These are phyloP conservation scores for Ricinus communis DNA, from an alignment of 345 rosid genomes.

Conservation along the genomic window DNA sequence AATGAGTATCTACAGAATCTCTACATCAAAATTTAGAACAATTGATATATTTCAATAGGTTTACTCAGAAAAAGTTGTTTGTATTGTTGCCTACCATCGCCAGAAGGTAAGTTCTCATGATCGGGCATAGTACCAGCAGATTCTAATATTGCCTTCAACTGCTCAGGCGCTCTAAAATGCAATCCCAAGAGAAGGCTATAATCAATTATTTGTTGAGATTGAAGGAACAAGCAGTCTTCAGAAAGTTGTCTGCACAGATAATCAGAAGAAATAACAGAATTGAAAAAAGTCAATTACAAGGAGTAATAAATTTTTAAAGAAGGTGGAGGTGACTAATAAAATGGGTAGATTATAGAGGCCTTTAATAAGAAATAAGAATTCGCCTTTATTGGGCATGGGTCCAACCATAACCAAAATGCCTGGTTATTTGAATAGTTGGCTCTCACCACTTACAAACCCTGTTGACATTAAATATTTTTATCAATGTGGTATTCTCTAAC, in stretches of 20 bases:
- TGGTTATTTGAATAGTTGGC: too few relatives aligned
- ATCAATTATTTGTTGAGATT: constrained; percentile 81
- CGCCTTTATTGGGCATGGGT: too few relatives aligned
- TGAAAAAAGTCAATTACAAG: too few relatives aligned
- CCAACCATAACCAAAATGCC: too few relatives aligned
- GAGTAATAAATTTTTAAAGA: too few relatives aligned
- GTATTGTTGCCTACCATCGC: constrained; percentile 44
- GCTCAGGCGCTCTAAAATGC: constrained; percentile 84
- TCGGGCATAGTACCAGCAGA: constrained; percentile 44
- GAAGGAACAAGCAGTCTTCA: constrained; percentile 69
- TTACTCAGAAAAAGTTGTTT: neutral
- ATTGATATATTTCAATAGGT: neutral
- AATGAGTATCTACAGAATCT: neutral
- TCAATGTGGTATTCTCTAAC: too few relatives aligned
- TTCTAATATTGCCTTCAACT: constrained; percentile 56
- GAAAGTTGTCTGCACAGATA: constrained; percentile 60
- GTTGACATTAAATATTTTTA: too few relatives aligned
- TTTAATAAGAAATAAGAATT: too few relatives aligned
- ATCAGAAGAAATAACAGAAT: too few relatives aligned
- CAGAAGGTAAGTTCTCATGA: constrained; percentile 42
- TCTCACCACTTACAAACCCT: too few relatives aligned
- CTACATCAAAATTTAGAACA: neutral
- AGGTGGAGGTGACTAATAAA: too few relatives aligned
- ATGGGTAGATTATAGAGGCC: too few relatives aligned
- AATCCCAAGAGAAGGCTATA: constrained; percentile 83